These are phyloP conservation scores for Mycotypha africana DNA, from an alignment of 371 early-diverging fungal genomes.

Conservation along the genomic window DNA sequence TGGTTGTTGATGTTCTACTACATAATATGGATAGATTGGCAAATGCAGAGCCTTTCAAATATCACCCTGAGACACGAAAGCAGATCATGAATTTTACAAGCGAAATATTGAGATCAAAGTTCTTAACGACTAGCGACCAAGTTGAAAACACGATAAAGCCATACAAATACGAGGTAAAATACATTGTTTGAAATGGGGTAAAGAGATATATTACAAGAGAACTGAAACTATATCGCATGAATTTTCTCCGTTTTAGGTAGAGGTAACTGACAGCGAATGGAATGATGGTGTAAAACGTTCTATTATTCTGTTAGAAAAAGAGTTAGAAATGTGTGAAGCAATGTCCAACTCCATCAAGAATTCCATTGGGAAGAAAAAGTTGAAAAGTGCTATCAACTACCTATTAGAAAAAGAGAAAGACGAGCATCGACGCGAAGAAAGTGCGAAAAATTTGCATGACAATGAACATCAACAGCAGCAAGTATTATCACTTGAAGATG, in stretches of 20 bases:
- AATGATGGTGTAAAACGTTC: constrained; percentile 76
- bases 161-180: constrained; percentile 79
- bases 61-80: constrained; percentile 76
- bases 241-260: constrained; percentile 52
- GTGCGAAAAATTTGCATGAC: constrained; percentile 32
- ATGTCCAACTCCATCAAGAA: constrained; percentile 68
- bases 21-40: constrained; percentile 75
- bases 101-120: constrained; percentile 77
- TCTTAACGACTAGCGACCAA: constrained; percentile 85
- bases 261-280: constrained; percentile 91
- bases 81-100: constrained; percentile 74
- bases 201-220: not conserved
- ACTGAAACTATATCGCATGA: too few species aligned
- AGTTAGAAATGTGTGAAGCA: constrained; percentile 66
- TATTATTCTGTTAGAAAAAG: constrained; percentile 64
- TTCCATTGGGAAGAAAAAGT: constrained; percentile 67
- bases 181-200: too few species aligned
- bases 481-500: constrained; percentile 36
- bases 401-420: constrained; percentile 48
- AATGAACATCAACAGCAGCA: constrained; percentile 22
- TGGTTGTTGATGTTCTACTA: constrained; percentile 81
- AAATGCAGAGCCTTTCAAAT: constrained; percentile 72
- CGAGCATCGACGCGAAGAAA: too few species aligned
- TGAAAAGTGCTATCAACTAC: constrained; percentile 73
- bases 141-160: constrained; percentile 98